Conservation (phyloP, 345 rosid genomes). For the Raphanus sativus region DNA sequence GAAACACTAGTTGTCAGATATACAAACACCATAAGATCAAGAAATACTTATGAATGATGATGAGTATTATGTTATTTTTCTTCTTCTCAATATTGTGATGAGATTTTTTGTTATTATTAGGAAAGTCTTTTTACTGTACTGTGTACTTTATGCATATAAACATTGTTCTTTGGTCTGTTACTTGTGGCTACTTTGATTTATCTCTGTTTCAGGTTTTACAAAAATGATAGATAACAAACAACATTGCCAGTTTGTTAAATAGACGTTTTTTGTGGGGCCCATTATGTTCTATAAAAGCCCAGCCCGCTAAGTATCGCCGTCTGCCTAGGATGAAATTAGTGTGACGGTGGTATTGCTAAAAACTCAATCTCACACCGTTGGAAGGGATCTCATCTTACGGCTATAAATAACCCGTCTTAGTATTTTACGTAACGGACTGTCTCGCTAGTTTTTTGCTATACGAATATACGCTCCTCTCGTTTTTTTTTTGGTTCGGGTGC, state of each 20-base stretch:
- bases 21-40: neutral
- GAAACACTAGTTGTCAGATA: constrained; percentile 34
- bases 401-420: neutral
- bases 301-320: neutral
- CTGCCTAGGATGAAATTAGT: neutral
- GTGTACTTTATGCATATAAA: neutral
- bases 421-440: constrained; percentile 17
- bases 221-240: neutral
- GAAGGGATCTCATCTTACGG: constrained; percentile 11
- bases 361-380: neutral
- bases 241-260: no score
- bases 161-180: neutral
- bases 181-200: neutral
- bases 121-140: neutral
- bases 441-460: neutral
- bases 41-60: constrained; percentile 4
- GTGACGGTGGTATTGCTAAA: neutral
- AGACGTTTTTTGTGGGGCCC: neutral
- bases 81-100: constrained; percentile 13
- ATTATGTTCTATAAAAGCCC: neutral
- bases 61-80: constrained; percentile 24
- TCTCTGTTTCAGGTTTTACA: neutral
- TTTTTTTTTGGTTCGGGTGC: constrained; percentile 20
- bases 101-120: neutral
- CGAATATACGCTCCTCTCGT: constrained; percentile 40